phyloP scores from a whole-genome alignment of 805 yeast species.

The Candida parachauliodes region DNA sequence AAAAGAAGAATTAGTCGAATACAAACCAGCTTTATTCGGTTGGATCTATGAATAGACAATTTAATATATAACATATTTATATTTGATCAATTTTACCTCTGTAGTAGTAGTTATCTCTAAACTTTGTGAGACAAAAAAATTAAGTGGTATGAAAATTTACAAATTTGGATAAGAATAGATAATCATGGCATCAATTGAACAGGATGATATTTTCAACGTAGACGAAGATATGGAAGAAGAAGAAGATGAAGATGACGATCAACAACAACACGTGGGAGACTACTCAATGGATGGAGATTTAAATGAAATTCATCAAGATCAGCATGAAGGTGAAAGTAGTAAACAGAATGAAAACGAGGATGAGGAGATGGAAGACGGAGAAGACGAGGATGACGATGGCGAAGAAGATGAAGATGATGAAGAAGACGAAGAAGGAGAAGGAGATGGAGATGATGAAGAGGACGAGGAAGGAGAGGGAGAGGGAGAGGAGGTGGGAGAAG shows the following conservation, averaged over 20 bases:
- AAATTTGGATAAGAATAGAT: too few relatives aligned
- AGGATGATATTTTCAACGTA: slow-evolving; percentile 25
- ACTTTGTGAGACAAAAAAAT: too few relatives aligned
- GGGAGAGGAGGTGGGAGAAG: slow-evolving; percentile 16
- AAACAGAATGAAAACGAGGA: slow-evolving; percentile 11
- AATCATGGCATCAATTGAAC: slow-evolving; percentile 16
- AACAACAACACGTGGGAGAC: slow-evolving; percentile 9
- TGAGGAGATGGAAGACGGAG: slow-evolving; percentile 18
- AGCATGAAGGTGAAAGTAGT: slow-evolving; percentile 12
- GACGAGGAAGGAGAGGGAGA: slow-evolving; percentile 10
- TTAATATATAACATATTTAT: not conserved
- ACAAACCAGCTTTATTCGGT: slow-evolving; percentile 77
- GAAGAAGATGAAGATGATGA: slow-evolving; percentile 20
- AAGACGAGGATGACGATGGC: slow-evolving; percentile 23
- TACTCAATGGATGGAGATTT: slow-evolving; percentile 7
- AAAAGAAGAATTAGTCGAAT: slow-evolving; percentile 90
- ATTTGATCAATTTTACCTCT: not conserved
- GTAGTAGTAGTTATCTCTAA: not conserved
- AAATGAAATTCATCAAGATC: slow-evolving; percentile 10
- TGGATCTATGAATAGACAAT: slow-evolving; percentile 95
- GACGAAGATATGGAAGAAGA: slow-evolving; percentile 13
- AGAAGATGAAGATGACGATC: slow-evolving; percentile 16
- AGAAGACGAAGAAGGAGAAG: slow-evolving; percentile 18
- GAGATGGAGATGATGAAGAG: slow-evolving; percentile 16
- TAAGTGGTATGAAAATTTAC: not conserved